These are phyloP conservation scores for Aspergillus coremiiformis DNA, from an alignment of 495 filamentous ascomycete genomes.

Conservation along the genomic window DNA sequence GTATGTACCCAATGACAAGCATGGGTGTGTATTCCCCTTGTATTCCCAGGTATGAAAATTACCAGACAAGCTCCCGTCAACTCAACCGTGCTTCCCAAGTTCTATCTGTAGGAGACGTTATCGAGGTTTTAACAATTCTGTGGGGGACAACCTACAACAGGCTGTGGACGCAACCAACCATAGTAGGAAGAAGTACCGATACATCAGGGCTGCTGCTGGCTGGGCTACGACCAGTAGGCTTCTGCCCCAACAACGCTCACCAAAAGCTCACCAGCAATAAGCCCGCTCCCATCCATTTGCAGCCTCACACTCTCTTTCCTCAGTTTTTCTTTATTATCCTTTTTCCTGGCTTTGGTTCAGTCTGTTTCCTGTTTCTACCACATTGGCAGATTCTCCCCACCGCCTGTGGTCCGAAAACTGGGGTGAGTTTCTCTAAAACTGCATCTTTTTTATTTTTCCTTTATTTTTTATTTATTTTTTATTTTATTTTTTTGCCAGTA, in stretches of 20 bases:
- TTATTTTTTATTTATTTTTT: background rate
- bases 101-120: too few species aligned
- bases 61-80: too few species aligned
- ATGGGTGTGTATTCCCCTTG: background rate
- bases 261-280: conserved; percentile 14
- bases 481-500: background rate
- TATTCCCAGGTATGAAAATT: too few species aligned
- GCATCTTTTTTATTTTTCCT: background rate
- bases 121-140: too few species aligned
- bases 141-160: background rate
- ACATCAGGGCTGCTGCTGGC: background rate
- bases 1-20: background rate
- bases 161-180: background rate
- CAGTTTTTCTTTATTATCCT: conserved; percentile 6
- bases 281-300: conserved; percentile 1
- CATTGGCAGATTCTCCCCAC: conserved; percentile 8
- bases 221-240: conserved; percentile 2
- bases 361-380: conserved; percentile 2
- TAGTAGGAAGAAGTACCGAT: background rate
- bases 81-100: too few species aligned
- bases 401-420: conserved; percentile 11
- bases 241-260: conserved; percentile 16
- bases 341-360: conserved; percentile 4
- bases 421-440: conserved; percentile 4
- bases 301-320: conserved; percentile 1